Conservation (phyloP, 2,329 filamentous ascomycete species). For the Diaporthe aspalathi region DNA sequence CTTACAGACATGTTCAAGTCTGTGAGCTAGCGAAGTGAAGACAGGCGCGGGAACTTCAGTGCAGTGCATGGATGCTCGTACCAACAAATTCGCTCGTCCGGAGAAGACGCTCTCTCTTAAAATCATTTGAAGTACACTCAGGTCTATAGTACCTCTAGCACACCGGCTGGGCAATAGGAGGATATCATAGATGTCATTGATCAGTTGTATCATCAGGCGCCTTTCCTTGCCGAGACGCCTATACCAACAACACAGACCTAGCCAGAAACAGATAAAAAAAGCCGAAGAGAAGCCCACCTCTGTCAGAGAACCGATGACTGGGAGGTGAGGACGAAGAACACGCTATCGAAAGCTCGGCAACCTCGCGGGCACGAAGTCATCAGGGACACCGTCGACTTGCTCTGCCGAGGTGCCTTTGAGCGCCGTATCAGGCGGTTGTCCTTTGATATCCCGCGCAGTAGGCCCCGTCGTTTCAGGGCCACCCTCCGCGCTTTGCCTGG, state of each 20-base stretch:
- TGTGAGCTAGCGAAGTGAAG: background rate
- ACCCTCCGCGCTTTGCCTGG: slow-evolving; percentile 43
- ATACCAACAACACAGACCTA: background rate
- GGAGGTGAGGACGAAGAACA: background rate
- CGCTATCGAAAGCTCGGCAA: slow-evolving; percentile 65
- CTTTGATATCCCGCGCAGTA: slow-evolving; percentile 26
- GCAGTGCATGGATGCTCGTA: no score
- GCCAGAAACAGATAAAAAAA: background rate
- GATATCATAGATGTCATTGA: slow-evolving; percentile 30
- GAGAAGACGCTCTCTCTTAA: slow-evolving; percentile 13
- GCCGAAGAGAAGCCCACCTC: background rate
- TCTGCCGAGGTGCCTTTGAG: slow-evolving; percentile 36
- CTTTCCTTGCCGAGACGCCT: slow-evolving; percentile 15
- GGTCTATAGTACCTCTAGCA: slow-evolving; percentile 12
- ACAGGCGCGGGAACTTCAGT: background rate
- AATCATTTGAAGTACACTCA: slow-evolving; percentile 2
- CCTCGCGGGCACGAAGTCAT: slow-evolving; percentile 67
- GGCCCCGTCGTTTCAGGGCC: slow-evolving; percentile 40
- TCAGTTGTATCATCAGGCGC: slow-evolving; percentile 12
- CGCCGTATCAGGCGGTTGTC: slow-evolving; percentile 33
- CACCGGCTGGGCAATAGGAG: slow-evolving; percentile 21
- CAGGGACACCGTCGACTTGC: background rate
- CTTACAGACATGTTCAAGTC: no score
- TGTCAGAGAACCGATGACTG: background rate
- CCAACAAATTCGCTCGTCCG: background rate